Evolutionary conservation across 192 early-diverging fungal species (phyloP).

Genomic region (Backusella mclennaniae): DNA sequence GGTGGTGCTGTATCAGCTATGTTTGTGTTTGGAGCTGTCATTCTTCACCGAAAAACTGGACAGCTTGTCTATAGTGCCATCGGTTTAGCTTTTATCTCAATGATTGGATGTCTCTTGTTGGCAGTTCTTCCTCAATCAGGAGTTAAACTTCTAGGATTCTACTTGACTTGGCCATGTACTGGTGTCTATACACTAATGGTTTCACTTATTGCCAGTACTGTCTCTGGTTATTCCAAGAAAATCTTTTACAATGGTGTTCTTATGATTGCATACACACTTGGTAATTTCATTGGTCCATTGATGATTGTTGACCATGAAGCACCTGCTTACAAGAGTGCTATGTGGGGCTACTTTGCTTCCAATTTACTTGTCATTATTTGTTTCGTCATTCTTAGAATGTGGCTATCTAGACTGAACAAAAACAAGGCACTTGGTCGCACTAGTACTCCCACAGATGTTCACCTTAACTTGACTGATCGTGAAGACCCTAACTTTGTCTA

Average conservation of each 20-base stretch:
- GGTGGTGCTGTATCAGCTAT: neutral
- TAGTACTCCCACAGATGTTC: neutral
- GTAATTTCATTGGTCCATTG: conserved; percentile 13
- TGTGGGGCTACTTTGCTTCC: conserved; percentile 4
- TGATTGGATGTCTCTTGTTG: neutral
- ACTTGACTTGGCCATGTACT: conserved; percentile 1
- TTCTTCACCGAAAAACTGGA: neutral
- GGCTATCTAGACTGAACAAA: neutral
- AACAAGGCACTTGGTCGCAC: neutral
- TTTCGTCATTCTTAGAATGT: neutral
- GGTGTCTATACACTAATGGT: neutral
- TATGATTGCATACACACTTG: conserved; percentile 18
- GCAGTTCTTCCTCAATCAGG: conserved; percentile 4
- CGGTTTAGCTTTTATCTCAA: neutral
- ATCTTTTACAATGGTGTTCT: conserved; percentile 5
- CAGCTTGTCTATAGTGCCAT: neutral
- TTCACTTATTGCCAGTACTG: neutral
- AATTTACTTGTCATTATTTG: conserved; percentile 1
- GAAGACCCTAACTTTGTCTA: conserved; percentile 11
- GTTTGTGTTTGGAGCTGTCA: neutral
- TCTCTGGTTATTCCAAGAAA: conserved; percentile 17
- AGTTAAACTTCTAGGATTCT: conserved; percentile 1
- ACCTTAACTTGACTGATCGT: conserved; percentile 8
- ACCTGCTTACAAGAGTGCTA: neutral
- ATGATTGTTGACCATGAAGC: conserved; percentile 7